These are phyloP conservation scores for Amanita phalloides DNA, from an alignment of 768 basidiomycete species.

Conservation along the genomic window DNA sequence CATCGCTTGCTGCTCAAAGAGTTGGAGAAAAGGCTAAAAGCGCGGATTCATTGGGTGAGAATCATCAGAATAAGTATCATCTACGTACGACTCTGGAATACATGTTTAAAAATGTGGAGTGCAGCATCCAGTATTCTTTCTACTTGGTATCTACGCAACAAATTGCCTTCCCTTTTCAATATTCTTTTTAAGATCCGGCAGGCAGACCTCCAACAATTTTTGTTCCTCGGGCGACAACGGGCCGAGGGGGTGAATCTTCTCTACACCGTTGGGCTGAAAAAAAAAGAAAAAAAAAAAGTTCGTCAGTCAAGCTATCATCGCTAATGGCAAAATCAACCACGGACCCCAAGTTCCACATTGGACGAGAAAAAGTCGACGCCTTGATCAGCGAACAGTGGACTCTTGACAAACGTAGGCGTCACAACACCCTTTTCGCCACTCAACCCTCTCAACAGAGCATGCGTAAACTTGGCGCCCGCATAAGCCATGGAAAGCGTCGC, in stretches of 20 bases:
- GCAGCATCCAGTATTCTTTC: too few relatives aligned
- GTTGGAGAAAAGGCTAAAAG: too few relatives aligned
- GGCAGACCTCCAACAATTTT: slow-evolving; percentile 75
- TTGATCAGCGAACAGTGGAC: slow-evolving; percentile 71
- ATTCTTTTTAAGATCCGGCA: slow-evolving; percentile 95
- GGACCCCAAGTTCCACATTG: slow-evolving; percentile 87
- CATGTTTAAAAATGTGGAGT: too few relatives aligned
- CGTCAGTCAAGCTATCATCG: slow-evolving; percentile 7
- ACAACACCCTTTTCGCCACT: slow-evolving; percentile 84
- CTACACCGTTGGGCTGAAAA: slow-evolving; percentile 69
- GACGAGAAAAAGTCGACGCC: slow-evolving; percentile 94
- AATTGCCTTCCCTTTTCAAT: slow-evolving; percentile 90
- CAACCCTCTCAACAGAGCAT: slow-evolving; percentile 71
- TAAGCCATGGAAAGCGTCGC: slow-evolving; percentile 95
- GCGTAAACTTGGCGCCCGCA: slow-evolving; percentile 87
- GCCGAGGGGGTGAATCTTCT: slow-evolving; percentile 85
- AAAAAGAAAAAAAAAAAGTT: slow-evolving; percentile 3
- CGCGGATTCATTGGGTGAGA: too few relatives aligned
- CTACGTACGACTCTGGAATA: too few relatives aligned
- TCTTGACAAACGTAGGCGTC: slow-evolving; percentile 83
- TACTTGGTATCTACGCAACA: slow-evolving; percentile 26
- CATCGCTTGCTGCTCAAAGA: too few relatives aligned
- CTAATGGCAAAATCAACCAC: slow-evolving; percentile 19
- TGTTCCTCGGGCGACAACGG: slow-evolving; percentile 71
- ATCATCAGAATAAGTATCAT: too few relatives aligned